Percentiles rank a stretch among this genome's conserved stretches.
phyloP scores from a whole-genome alignment of 352 stramenopile species.

The Pseudoperonospora humuli region DNA sequence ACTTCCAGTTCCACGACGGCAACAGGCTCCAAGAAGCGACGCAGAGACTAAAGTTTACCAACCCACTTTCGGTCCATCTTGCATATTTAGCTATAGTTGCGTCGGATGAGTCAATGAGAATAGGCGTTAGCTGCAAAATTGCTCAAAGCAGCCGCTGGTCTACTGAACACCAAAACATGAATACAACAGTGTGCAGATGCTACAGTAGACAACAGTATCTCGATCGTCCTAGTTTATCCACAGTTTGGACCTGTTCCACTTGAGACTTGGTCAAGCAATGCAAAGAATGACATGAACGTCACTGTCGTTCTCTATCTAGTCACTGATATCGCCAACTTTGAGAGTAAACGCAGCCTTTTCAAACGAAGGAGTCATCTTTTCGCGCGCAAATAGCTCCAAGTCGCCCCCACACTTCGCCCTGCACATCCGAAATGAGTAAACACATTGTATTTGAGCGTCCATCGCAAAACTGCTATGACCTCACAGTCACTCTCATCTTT shows the following conservation, averaged over 20 bases:
- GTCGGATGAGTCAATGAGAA: conserved; percentile 10
- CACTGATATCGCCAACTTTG: conserved; percentile 89
- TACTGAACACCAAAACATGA: conserved; percentile 2
- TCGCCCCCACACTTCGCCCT: conserved; percentile 89
- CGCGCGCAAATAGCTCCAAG: conserved; percentile 80
- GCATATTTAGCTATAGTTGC: neutral
- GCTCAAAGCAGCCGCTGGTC: no score
- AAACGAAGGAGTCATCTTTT: conserved; percentile 91
- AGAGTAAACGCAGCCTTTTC: conserved; percentile 89
- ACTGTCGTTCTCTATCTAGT: conserved; percentile 93
- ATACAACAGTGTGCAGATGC: conserved; percentile 4
- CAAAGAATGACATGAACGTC: conserved; percentile 96
- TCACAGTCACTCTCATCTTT: conserved; percentile 84
- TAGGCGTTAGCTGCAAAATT: no score
- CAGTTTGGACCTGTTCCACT: neutral
- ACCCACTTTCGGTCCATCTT: conserved; percentile 4
- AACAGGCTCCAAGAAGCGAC: conserved; percentile 21
- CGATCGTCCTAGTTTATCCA: conserved; percentile 7
- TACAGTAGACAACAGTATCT: conserved; percentile 1
- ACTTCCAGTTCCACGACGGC: conserved; percentile 4
- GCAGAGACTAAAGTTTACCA: conserved; percentile 14
- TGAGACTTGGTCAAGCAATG: conserved; percentile 41
- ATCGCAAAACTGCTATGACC: neutral
- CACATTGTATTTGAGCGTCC: neutral
- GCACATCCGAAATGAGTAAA: conserved; percentile 4